These are phyloP conservation scores for Diaporthe sp. DNA, from an alignment of 2,329 filamentous ascomycete genomes.

Conservation along the genomic window DNA sequence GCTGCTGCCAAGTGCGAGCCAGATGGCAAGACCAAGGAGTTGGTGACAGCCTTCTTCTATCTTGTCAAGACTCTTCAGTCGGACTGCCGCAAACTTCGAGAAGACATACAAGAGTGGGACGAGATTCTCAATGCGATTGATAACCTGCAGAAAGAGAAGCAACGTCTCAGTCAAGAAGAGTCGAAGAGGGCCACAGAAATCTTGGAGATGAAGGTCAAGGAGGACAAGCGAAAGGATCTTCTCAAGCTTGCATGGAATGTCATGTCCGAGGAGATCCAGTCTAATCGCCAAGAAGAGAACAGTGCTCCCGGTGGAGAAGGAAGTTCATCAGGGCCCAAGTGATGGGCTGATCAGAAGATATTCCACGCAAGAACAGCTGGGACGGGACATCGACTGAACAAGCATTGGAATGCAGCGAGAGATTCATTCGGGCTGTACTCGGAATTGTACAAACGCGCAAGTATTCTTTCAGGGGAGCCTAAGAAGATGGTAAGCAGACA, in stretches of 20 bases:
- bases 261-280: not conserved
- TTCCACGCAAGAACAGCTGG: too few species aligned
- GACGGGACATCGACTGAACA: not conserved
- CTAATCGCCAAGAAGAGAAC: too few species aligned
- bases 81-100: not conserved
- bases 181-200: accelerated
- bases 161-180: not conserved
- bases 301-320: not conserved
- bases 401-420: not conserved
- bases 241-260: not conserved
- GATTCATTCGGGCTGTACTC: not conserved
- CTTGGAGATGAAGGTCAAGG: too few species aligned
- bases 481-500: not conserved
- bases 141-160: not conserved
- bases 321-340: not conserved
- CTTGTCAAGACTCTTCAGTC: not conserved
- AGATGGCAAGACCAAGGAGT: not conserved
- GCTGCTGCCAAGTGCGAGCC: not conserved
- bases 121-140: not conserved
- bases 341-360: not conserved
- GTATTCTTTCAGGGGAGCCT: not conserved
- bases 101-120: too few species aligned
- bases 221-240: too few species aligned
- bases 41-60: not conserved
- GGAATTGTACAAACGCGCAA: not conserved